Conservation (phyloP, 106 monocot genomes). For the Iris macrosiphon region DNA sequence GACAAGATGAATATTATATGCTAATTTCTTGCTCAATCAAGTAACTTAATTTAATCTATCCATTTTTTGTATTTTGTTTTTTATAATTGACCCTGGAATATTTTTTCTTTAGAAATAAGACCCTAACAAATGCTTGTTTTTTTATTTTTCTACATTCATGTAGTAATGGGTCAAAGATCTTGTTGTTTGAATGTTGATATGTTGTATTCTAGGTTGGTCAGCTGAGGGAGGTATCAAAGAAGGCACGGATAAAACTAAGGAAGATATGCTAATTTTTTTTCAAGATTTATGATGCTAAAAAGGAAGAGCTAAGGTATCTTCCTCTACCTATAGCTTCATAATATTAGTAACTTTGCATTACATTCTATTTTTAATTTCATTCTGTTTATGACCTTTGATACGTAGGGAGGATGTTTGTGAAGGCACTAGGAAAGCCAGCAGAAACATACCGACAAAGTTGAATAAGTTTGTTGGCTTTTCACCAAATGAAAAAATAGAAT, state of each 20-base stretch:
- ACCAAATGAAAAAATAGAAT: conserved; percentile 76
- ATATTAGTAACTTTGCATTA: not conserved
- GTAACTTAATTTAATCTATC: no score
- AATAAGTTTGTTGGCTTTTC: conserved; percentile 93
- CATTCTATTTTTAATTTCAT: not conserved
- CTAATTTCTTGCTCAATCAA: no score
- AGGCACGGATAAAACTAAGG: conserved; percentile 83
- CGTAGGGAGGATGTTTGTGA: conserved; percentile 87
- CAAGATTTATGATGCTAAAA: conserved; percentile 90
- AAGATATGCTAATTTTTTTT: conserved; percentile 92
- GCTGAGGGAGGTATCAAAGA: conserved; percentile 87
- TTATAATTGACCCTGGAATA: no score
- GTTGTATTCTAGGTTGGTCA: conserved; percentile 65
- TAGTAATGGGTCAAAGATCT: no score
- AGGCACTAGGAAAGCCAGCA: conserved; percentile 62
- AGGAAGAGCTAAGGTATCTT: conserved; percentile 83
- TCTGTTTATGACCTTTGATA: conserved; percentile 31
- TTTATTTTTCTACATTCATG: no score
- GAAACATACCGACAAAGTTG: conserved; percentile 75
- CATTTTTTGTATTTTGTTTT: no score
- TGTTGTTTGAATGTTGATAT: not conserved
- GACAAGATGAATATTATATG: no score
- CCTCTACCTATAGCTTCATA: not conserved
- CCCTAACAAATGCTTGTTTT: no score
- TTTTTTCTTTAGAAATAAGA: no score